Percentiles rank a stretch among this genome's conserved stretches.
Conservation (phyloP, 345 rosid species). For the Syzygium grande region DNA sequence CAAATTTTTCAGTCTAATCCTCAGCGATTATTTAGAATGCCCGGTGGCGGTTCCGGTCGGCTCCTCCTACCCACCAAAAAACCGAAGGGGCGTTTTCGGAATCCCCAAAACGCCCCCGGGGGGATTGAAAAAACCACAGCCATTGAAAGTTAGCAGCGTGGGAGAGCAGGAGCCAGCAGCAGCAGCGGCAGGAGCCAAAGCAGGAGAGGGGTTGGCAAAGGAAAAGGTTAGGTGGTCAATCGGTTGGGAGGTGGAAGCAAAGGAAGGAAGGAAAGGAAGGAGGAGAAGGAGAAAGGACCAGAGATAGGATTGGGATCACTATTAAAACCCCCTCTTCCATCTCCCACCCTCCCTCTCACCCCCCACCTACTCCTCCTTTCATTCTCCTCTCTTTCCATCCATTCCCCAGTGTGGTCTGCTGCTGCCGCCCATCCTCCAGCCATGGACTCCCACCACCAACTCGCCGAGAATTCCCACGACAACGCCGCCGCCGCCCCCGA, state of each 20-base stretch:
- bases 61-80: neutral
- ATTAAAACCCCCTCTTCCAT: neutral
- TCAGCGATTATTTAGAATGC: too few relatives aligned
- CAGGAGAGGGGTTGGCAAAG: neutral
- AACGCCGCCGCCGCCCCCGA: slow-evolving; percentile 21
- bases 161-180: neutral
- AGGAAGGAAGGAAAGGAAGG: neutral
- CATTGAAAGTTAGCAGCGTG: neutral
- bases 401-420: too few relatives aligned
- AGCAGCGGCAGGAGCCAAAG: rapidly evolving
- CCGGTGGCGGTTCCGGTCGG: too few relatives aligned
- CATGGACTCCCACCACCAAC: slow-evolving; percentile 41
- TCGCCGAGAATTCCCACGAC: slow-evolving; percentile 18
- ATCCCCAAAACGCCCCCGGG: neutral
- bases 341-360: neutral
- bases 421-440: neutral
- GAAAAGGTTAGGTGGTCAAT: neutral
- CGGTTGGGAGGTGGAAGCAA: neutral
- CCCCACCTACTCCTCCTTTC: neutral
- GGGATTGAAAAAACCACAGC: neutral
- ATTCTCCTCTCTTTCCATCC: neutral
- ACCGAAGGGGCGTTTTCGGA: neutral
- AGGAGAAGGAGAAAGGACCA: neutral
- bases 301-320: neutral
- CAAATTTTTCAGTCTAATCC: too few relatives aligned